Evolutionary conservation across 1,284 basidiomycete genomes (phyloP).

Genomic region (Coniophora puteana): DNA sequence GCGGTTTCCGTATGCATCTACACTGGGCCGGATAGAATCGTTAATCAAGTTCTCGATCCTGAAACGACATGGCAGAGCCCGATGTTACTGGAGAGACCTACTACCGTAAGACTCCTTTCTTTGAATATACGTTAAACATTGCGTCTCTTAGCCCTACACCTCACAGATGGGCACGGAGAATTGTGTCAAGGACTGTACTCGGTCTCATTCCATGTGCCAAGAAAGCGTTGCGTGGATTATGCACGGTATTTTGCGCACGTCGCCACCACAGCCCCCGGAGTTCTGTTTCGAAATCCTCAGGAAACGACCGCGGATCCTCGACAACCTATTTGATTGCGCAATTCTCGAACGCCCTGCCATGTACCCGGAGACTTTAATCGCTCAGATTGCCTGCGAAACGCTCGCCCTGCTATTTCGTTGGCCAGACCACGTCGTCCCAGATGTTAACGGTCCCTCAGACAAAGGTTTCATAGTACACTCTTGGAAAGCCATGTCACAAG

Average conservation of each 20-base stretch:
- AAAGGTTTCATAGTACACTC: conserved; percentile 6
- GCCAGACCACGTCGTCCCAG: conserved; percentile 15
- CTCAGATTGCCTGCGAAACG: conserved; percentile 16
- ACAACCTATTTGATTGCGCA: conserved; percentile 23
- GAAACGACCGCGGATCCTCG: conserved; percentile 23
- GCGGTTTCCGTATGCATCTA: conserved; percentile 18
- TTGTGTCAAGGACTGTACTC: conserved; percentile 17
- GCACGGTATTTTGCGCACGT: conserved; percentile 19
- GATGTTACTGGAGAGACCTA: conserved; percentile 16
- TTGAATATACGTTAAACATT: no score
- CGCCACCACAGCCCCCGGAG: conserved; percentile 19
- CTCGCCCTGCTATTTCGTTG: conserved; percentile 13
- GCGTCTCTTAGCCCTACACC: not conserved
- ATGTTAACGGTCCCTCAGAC: conserved; percentile 12
- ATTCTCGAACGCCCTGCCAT: conserved; percentile 15
- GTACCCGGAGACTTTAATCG: conserved; percentile 22
- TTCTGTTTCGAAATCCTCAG: conserved; percentile 21
- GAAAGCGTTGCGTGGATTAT: conserved; percentile 22
- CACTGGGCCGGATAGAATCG: conserved; percentile 19
- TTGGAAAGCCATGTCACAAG: conserved; percentile 11
- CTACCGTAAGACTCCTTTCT: not conserved
- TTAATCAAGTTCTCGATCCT: conserved; percentile 14
- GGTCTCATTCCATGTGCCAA: conserved; percentile 24
- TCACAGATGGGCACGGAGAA: conserved; percentile 9
- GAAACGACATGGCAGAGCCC: conserved; percentile 22